A percentile compares a stretch with the other conserved stretches of the same genome.
Evolutionary conservation across 2,329 filamentous ascomycete species (phyloP).

Genomic region (Botrytis deweyae): DNA sequence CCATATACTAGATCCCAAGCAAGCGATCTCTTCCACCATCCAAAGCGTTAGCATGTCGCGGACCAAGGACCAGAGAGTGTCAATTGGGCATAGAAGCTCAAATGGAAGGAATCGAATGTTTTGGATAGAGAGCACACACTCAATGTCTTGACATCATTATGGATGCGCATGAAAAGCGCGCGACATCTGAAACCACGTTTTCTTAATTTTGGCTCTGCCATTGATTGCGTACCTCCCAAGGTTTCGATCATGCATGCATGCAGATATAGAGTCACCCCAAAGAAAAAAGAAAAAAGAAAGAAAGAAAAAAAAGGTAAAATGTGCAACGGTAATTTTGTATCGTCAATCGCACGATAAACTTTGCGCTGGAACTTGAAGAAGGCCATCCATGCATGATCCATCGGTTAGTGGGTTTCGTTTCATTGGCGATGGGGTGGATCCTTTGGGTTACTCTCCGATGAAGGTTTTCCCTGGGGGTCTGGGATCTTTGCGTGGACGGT

Average conservation of each 20-base stretch:
- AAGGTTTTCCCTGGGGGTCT: neutral
- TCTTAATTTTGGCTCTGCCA: neutral
- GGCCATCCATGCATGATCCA: neutral
- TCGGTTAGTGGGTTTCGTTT: neutral
- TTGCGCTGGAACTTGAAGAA: neutral
- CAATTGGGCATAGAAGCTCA: neutral
- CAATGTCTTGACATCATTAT: neutral
- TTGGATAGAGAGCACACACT: neutral
- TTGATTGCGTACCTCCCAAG: neutral
- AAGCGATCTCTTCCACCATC: neutral
- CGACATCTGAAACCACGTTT: slow-evolving; percentile 20
- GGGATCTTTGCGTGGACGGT: neutral
- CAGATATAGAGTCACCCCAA: neutral
- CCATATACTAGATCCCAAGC: neutral
- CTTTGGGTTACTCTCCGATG: neutral
- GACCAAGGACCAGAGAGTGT: neutral
- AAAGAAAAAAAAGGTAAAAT: neutral
- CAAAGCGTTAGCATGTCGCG: neutral
- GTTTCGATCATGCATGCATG: neutral
- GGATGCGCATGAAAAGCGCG: slow-evolving; percentile 7
- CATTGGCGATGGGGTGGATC: neutral
- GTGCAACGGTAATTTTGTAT: neutral
- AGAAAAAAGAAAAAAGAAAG: neutral
- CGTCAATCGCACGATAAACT: neutral
- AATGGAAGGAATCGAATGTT: neutral